A percentile compares a stretch with the other conserved stretches of the same genome.
These are phyloP conservation scores for Suillus cothurnatus DNA, from an alignment of 768 basidiomycete species.

Conservation along the genomic window DNA sequence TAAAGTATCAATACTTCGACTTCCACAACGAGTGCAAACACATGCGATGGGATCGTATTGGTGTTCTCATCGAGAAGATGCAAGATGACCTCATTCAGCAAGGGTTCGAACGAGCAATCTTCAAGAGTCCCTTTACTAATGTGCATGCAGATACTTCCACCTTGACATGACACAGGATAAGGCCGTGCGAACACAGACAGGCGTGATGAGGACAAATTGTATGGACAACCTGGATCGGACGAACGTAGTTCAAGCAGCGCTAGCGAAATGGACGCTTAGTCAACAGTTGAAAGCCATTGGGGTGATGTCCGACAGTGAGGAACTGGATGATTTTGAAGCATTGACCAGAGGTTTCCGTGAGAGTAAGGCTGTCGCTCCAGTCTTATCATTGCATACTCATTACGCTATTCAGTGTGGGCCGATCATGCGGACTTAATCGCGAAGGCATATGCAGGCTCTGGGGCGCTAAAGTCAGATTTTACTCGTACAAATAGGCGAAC, in stretches of 20 bases:
- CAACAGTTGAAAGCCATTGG: slow-evolving; percentile 75
- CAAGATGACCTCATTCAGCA: slow-evolving; percentile 68
- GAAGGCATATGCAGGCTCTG: slow-evolving; percentile 91
- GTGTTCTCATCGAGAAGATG: slow-evolving; percentile 74
- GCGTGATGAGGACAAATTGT: slow-evolving; percentile 91
- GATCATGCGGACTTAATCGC: slow-evolving; percentile 94
- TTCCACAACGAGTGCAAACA: slow-evolving; percentile 95
- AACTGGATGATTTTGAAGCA: slow-evolving; percentile 79
- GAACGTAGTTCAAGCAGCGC: slow-evolving; percentile 91
- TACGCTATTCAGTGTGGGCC: slow-evolving; percentile 78
- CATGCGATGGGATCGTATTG: slow-evolving; percentile 94
- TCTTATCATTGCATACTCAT: slow-evolving; percentile 14
- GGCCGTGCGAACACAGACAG: slow-evolving; percentile 65
- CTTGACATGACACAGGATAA: slow-evolving; percentile 49
- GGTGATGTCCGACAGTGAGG: slow-evolving; percentile 67
- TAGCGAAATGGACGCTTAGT: slow-evolving; percentile 85
- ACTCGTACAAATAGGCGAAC: slow-evolving; percentile 93
- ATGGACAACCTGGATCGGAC: slow-evolving; percentile 98
- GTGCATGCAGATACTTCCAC: slow-evolving; percentile 71
- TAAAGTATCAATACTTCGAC: slow-evolving; percentile 94
- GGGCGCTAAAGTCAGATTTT: slow-evolving; percentile 95
- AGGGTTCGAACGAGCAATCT: slow-evolving; percentile 47
- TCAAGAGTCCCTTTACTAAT: slow-evolving; percentile 12
- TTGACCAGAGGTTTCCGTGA: slow-evolving; percentile 86
- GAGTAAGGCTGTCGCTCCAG: slow-evolving; percentile 51